phyloP scores from a whole-genome alignment of 1,284 basidiomycete species.

The Porodaedalea pini region DNA sequence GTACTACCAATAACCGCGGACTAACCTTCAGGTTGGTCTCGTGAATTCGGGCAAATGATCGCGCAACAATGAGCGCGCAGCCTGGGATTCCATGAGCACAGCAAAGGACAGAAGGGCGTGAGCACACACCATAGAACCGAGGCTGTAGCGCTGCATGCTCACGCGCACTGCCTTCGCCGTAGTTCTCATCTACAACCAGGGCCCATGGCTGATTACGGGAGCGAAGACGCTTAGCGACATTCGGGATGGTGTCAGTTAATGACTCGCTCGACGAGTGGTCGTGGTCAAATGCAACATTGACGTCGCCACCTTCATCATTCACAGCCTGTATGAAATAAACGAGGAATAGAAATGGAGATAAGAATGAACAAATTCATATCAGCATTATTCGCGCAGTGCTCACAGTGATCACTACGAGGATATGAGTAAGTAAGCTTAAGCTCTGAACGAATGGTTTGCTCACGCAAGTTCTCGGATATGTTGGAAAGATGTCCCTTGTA shows the following conservation, averaged over 20 bases:
- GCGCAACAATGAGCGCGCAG: conserved; percentile 78
- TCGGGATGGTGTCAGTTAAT: conserved; percentile 79
- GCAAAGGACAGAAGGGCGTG: background rate
- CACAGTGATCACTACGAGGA: conserved; percentile 52
- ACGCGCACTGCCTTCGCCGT: conserved; percentile 94
- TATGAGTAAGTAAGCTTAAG: conserved; percentile 40
- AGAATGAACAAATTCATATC: conserved; percentile 1
- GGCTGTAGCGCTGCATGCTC: conserved; percentile 98
- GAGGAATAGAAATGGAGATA: too few relatives aligned
- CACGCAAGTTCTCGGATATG: conserved; percentile 93
- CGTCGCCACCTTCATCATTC: conserved; percentile 89
- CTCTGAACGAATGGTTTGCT: conserved; percentile 31
- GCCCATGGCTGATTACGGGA: conserved; percentile 86
- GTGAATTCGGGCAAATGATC: conserved; percentile 98
- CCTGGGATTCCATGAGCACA: conserved; percentile 40
- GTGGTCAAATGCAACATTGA: conserved; percentile 85
- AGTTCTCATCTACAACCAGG: conserved; percentile 93
- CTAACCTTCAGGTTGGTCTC: conserved; percentile 92
- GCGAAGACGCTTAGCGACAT: conserved; percentile 85
- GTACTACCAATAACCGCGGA: background rate
- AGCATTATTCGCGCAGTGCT: background rate
- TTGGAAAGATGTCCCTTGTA: conserved; percentile 97
- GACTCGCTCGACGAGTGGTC: conserved; percentile 46
- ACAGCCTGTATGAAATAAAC: conserved; percentile 50
- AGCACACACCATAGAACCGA: conserved; percentile 78